phyloP scores from a whole-genome alignment of 108 stramenopile genomes.

The Fragilariopsis cylindrus region DNA sequence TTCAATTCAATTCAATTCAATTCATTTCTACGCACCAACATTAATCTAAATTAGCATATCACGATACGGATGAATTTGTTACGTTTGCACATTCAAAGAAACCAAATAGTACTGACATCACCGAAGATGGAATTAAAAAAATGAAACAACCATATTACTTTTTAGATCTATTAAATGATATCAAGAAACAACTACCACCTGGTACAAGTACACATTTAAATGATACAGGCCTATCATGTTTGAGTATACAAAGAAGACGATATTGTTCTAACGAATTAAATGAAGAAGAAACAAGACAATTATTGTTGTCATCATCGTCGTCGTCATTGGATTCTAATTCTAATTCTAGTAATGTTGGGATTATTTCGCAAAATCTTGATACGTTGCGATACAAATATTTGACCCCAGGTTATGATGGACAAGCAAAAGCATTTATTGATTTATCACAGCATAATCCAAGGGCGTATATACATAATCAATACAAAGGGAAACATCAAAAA shows the following conservation, averaged over 20 bases:
- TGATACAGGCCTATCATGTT: neutral
- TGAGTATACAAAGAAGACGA: neutral
- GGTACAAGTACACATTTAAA: neutral
- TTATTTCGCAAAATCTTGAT: neutral
- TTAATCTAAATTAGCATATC: too few relatives aligned
- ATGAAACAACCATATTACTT: neutral
- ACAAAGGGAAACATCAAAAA: neutral
- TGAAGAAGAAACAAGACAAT: neutral
- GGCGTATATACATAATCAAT: neutral
- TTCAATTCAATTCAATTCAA: too few relatives aligned
- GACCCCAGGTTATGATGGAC: neutral
- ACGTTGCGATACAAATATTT: slow-evolving; percentile 15
- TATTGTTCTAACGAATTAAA: neutral
- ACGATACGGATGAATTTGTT: too few relatives aligned
- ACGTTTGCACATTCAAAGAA: too few relatives aligned
- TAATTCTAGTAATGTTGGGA: neutral
- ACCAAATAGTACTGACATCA: neutral
- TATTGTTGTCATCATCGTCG: neutral
- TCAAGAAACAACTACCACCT: neutral
- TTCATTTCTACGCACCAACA: too few relatives aligned
- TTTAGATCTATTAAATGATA: neutral
- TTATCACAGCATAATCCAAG: neutral
- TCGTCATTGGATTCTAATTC: neutral
- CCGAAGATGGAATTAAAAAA: neutral
- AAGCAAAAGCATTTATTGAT: neutral